Base-by-base conservation (phyloP, 2,329 filamentous ascomycete species). In the Metarhizium humberi region DNA sequence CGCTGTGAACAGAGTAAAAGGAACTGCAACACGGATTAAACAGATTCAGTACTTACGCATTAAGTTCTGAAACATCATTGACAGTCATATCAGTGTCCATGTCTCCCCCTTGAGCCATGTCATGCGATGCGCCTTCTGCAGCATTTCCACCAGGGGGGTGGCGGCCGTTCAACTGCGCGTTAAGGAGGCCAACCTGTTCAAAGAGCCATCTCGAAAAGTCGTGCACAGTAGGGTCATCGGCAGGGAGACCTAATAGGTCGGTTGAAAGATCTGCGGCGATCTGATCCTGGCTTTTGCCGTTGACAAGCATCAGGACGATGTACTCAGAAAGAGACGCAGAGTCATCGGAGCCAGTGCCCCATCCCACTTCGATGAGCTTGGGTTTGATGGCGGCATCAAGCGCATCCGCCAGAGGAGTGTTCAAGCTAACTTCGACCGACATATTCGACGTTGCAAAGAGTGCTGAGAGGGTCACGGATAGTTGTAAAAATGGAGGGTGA, bases 131-230 rank as follows among this genome's bases (percentile, higher is more conserved):
- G 45, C 66, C 63, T n/a, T 64, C 55, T 52, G 50, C 56, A 40
- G 63, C 64, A 49, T 68, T 65, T 38, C 53, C 66, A 18, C 57
- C 65, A 5, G 64, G 63, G 36, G 65, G 50, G 58, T 71, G 70
- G 16, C 65, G 71, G 29, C 81, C 81, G 60, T 84, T 85, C 57
- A 85, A 65, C 67, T 86, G 82, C 51, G 76, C 74, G 64, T 86
- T 84, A 58, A 94, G 76, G 13, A 74, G 60, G 49, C 87, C 82
- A 58, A 96, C 86, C 69, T 95, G 88, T 55, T 91, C 82, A 67
- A 97, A 97, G n/a, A 99, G 76, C 94, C 94, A 99, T 67, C 79
- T 81, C 58, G 92, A 85, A 68, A 99, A 97, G 54, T 92, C 86
- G 58, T 82, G 82, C 7, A 90, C 90, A 60, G 85, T 86, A 52